Conservation (phyloP, 2,329 filamentous ascomycete species). For the Phialocephala subalpina region DNA sequence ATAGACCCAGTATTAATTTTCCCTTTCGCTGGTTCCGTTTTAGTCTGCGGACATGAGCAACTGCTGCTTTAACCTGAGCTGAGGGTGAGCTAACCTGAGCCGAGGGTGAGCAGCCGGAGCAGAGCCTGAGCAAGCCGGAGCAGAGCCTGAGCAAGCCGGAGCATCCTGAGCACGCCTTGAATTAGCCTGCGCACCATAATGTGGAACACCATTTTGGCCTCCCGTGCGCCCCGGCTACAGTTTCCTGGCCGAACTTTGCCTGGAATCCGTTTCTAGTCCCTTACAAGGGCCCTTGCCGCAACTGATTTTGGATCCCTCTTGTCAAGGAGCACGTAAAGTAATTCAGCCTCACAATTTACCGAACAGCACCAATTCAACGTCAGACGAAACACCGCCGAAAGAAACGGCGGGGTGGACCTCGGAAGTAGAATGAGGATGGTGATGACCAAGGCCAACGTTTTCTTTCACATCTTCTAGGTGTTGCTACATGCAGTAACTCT, state of each 20-base stretch:
- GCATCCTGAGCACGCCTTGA: slow-evolving; percentile 10
- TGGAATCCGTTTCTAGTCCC: slow-evolving; percentile 9
- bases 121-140: not conserved
- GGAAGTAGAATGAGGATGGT: slow-evolving; percentile 11
- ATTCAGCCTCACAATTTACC: slow-evolving; percentile 12
- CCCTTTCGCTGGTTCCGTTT: slow-evolving; percentile 11
- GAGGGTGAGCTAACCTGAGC: too few species aligned
- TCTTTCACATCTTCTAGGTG: slow-evolving; percentile 12
- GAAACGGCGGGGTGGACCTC: slow-evolving; percentile 6
- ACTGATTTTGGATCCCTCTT: not conserved
- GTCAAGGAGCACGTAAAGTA: not conserved
- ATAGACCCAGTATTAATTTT: slow-evolving; percentile 11
- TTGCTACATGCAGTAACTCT: slow-evolving; percentile 10
- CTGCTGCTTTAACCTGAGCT: too few species aligned
- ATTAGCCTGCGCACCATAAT: slow-evolving; percentile 8
- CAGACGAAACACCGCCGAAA: slow-evolving; percentile 7
- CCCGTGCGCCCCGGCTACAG: slow-evolving; percentile 7
- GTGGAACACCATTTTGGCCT: slow-evolving; percentile 11
- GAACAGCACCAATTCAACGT: slow-evolving; percentile 12
- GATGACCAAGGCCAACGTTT: slow-evolving; percentile 10
- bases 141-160: slow-evolving; percentile 7
- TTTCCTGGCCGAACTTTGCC: slow-evolving; percentile 8
- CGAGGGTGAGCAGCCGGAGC: too few species aligned
- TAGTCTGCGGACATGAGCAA: too few species aligned
- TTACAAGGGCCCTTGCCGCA: slow-evolving; percentile 1